phyloP scores from a whole-genome alignment of 495 filamentous ascomycete species.

The Xylaria scruposa region DNA sequence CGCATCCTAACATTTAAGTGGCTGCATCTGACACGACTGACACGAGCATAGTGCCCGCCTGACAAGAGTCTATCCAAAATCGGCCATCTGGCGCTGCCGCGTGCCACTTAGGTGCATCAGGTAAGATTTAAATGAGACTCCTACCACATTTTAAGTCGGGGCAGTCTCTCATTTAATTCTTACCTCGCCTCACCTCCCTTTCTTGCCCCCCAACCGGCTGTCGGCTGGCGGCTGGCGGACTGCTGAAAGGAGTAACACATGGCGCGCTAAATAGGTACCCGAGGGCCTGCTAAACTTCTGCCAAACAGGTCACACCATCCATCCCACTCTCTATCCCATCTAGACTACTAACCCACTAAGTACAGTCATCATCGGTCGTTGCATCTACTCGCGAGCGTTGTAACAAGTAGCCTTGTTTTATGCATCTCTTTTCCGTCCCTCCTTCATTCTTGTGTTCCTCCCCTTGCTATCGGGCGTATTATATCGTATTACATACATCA shows the following conservation, averaged over 20 bases:
- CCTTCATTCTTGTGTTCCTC: conserved; percentile 1
- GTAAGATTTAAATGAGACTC: too few relatives aligned
- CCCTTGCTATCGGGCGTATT: conserved; percentile 1
- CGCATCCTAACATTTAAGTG: conserved; percentile 11
- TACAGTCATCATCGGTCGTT: conserved; percentile 14
- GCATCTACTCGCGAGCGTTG: not conserved
- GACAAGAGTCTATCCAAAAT: conserved; percentile 3
- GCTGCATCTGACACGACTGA: conserved; percentile 19
- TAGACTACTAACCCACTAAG: not conserved
- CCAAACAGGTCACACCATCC: conserved; percentile 10
- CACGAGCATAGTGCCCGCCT: conserved; percentile 9
- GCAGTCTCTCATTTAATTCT: too few relatives aligned
- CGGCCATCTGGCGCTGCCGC: conserved; percentile 3
- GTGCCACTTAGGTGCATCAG: conserved; percentile 11
- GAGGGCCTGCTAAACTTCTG: not conserved
- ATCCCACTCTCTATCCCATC: not conserved
- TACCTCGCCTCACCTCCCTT: too few relatives aligned
- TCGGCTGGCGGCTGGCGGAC: not conserved
- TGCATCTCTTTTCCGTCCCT: not conserved
- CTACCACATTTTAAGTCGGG: too few relatives aligned
- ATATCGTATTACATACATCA: conserved; percentile 1
- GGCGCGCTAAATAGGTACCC: not conserved
- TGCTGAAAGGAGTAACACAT: not conserved
- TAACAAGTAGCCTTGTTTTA: conserved; percentile 7
- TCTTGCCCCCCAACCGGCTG: conserved; percentile 3